Evolutionary conservation across 768 basidiomycete species (phyloP), one percentile per base, ranked within the genome.

Genomic region (Harrya chromipes): DNA sequence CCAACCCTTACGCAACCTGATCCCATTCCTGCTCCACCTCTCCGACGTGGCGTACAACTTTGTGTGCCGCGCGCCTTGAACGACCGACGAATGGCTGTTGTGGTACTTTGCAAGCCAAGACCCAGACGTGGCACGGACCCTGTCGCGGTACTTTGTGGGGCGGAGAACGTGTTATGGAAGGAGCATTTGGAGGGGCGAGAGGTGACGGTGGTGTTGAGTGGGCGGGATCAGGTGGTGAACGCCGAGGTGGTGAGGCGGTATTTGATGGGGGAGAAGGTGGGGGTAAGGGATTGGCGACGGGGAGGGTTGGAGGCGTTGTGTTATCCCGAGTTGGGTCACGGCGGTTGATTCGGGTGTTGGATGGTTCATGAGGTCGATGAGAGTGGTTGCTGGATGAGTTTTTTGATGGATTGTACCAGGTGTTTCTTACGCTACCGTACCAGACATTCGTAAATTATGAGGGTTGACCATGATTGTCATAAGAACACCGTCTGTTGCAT

Each of bases 91-190:
- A 55, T 84, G 82, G 81, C 72, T 82, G 64, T 55, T 86, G 43
- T 85, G 82, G 80, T 87, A 81, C 57, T 85, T 86, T 55, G 74
- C 83, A 19, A 79, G 77, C 47, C 76, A 78, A 11, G 85, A 87
- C 54, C 68, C 81, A 10, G 84, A 85, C 56, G 74, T 84, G 40
- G 76, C 83, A 42, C 73, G 80, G 3, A 74, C 80, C 35, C 72
- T 87, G 14, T 70, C 73, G 13, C 71, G 85, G 2, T 74, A 81
- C 46, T 85, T 87, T 59, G 85, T 84, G 86, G 85, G 85, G 61
- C 72, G 26, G 80, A 86, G 60, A 81, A 77, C 31, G 69, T 80
- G 13, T 53, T 85, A 23, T 86, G 81, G 76, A 75, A 70, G 54
- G 82, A 81, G 46, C 84, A 85, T 46, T 53, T 87, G 2, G 43